Conservation (phyloP, 306 rosid genomes). For the Delonix regia region DNA sequence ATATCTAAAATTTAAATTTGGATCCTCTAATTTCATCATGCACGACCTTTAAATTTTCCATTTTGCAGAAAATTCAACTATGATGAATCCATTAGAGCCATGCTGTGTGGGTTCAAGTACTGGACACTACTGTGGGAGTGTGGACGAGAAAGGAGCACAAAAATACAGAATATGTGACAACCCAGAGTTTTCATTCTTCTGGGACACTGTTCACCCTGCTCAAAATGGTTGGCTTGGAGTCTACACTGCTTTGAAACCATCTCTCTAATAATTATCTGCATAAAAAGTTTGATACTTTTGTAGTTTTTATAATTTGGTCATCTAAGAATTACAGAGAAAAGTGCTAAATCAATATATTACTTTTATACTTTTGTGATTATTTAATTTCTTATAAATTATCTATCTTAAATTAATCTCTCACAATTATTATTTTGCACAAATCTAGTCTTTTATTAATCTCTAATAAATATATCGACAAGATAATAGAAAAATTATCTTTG, state of each 20-base stretch:
- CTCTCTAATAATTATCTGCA: not conserved
- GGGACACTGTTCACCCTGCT: constrained; percentile 50
- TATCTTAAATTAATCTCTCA: no score
- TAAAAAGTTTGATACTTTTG: not conserved
- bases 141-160: constrained; percentile 33
- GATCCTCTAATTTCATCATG: not conserved
- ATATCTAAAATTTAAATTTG: no score
- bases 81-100: constrained; percentile 43
- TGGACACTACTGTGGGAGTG: constrained; percentile 25
- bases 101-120: constrained; percentile 34
- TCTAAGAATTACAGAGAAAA: no score
- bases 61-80: constrained; percentile 26
- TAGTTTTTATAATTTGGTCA: not conserved
- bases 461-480: no score
- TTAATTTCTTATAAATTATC: no score
- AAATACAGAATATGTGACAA: constrained; percentile 36
- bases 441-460: no score
- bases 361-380: no score
- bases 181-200: constrained; percentile 39
- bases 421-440: no score
- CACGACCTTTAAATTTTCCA: not conserved
- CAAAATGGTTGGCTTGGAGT: constrained; percentile 19
- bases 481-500: no score
- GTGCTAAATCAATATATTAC: no score
- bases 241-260: not conserved